phyloP scores from a whole-genome alignment of 306 rosid species.

The Lotus japonicus region DNA sequence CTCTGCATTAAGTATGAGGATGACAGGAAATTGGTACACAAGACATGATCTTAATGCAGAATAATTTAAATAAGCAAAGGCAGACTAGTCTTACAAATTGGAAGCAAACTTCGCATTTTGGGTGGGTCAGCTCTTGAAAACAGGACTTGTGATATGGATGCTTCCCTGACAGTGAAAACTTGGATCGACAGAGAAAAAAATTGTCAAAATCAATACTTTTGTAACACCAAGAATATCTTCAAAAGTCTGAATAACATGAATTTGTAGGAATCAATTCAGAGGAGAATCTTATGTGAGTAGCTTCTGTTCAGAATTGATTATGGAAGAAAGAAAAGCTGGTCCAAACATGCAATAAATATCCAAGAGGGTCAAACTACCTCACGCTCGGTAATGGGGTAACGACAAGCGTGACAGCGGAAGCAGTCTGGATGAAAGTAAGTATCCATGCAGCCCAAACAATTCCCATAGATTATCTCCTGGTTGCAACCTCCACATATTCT shows the following conservation, averaged over 20 bases:
- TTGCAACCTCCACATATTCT: constrained; percentile 81
- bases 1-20: neutral
- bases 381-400: constrained; percentile 70
- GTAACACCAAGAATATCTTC: neutral
- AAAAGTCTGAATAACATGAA: neutral
- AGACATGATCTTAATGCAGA: neutral
- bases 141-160: constrained; percentile 92
- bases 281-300: too few species aligned
- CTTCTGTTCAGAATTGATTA: too few species aligned
- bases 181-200: constrained; percentile 42
- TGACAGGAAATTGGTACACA: neutral
- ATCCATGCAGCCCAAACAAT: constrained; percentile 78
- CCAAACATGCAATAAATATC: neutral
- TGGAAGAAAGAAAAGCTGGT: neutral
- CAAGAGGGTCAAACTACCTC: constrained; percentile 60
- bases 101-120: constrained; percentile 95
- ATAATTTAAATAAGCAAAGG: neutral
- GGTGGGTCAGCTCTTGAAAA: constrained; percentile 82
- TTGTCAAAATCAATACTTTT: neutral
- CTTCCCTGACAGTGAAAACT: constrained; percentile 95
- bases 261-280: neutral
- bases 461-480: constrained; percentile 55
- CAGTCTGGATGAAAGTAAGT: constrained; percentile 80
- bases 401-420: constrained; percentile 74
- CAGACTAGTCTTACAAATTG: constrained; percentile 67